Base-by-base conservation (phyloP, 2,329 filamentous ascomycete genomes). In the Aureobasidium sp. region DNA sequence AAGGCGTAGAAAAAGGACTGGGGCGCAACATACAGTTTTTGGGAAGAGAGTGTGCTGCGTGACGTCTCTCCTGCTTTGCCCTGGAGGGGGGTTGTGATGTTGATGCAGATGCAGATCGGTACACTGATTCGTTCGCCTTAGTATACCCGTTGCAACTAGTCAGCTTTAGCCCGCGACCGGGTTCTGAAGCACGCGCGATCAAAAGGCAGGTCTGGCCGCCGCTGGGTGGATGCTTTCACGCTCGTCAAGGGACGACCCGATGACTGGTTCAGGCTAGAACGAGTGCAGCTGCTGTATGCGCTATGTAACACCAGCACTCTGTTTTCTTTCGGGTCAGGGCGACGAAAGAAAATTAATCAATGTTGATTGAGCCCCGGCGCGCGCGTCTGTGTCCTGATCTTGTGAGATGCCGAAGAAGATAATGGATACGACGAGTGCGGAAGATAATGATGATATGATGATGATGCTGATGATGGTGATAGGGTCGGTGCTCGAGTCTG, bases 71-170 rank as follows among this genome's bases (percentile, higher is more conserved):
- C 36, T 60, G 57, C 57, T 41, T 47, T 51, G 57, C 46, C 57
- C 57, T 60, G 57, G 57, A 36, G 46, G 46, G 55, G 56, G 57
- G 57, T 60, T 51, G 57, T 51, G 55, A 48, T 59, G 56, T 59
- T 59, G 56, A 47, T 59, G 56, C 56, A 59, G 57, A 51, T 51
- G 57, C 46, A 50, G 57, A 60, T 60, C 57, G 29, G 44, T 46
- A 60, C 57, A 60, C 57, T 60, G 57, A 60, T 60, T 60, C 57
- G 57, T 60, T 60, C 57, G 57, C 57, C 57, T 60, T 60, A 51
- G 57, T 60, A 60, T 50, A 60, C 57, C 57, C 57, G 57, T 60
- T 60, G 57, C 44, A 51, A 60, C 57, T 60, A 60, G 57, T 60
- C 57, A 27, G 57, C 57, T 60, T 60, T 60, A 60, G 57, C 36